Evolutionary conservation across 768 basidiomycete species (phyloP), one percentile per base, ranked within the genome.

Genomic region (Termitomyces sp.): DNA sequence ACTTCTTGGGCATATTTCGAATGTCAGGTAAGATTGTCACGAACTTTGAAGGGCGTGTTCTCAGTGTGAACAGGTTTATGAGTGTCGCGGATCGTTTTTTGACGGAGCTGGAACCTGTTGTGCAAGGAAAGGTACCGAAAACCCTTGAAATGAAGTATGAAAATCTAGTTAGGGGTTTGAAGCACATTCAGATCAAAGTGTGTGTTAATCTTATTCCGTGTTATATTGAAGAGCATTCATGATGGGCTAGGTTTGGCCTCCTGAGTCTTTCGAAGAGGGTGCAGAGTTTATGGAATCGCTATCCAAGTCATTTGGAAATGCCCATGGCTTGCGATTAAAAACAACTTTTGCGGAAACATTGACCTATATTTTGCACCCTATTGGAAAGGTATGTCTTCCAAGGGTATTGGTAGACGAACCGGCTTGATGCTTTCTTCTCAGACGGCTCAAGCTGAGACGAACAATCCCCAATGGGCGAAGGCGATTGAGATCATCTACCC

Each of bases 391-490:
- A 55, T 41, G 37, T 59, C 21, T 24, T 55, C 42, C 24, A 32
- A 11, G 30, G 43, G 30, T 30, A 24, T 46, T 15, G 34, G 55
- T 32, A 17, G 28, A 26, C 21, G 45, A 41, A 12, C 32, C 17
- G 26, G 53, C 64, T 45, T 55, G 35, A 51, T 14, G 42, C 48
- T 21, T 21, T 21, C 26, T 53, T 38, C 37, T 22, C 51, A 94
- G 90, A 95, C 88, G 38, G 95, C 92, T 0, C 93, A 94, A 71
- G 94, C 92, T 6, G 94, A 98, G 71, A 93, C 95, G 47, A 97
- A 97, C 63, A 88, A 95, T 68, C 94, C 94, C 0, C 79, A 89
- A 61, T 98, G 94, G 94, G 91, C 87, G 5, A 93, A 91, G 66
- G 93, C 94, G 0, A 88, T 94, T 30, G 88, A 93, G 66, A 74